A percentile compares a stretch with the other conserved stretches of the same genome.
phyloP scores from a whole-genome alignment of 2,329 filamentous ascomycete genomes.

The Nemania sp. region DNA sequence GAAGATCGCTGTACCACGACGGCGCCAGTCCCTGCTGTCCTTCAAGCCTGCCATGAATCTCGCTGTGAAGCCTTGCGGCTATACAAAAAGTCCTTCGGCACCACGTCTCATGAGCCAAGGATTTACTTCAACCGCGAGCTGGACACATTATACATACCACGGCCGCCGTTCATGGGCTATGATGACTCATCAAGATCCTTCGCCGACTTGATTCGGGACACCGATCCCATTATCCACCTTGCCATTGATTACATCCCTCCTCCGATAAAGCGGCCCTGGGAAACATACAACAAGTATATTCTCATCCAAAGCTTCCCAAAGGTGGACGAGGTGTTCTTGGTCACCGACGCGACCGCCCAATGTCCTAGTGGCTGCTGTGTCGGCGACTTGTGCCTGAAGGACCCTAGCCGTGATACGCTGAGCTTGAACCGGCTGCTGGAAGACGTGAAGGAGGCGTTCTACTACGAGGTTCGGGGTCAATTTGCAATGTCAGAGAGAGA shows the following conservation, averaged over 20 bases:
- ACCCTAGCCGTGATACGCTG: conserved; percentile 32
- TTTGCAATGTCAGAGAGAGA: conserved; percentile 30
- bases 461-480: conserved; percentile 37
- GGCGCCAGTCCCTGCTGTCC: conserved; percentile 46
- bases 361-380: conserved; percentile 20
- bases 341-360: conserved; percentile 34
- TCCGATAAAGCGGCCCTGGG: conserved; percentile 52
- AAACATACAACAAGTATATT: conserved; percentile 55
- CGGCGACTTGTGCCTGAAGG: conserved; percentile 31
- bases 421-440: conserved; percentile 34
- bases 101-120: conserved; percentile 37
- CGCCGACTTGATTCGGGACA: conserved; percentile 42
- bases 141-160: conserved; percentile 47
- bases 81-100: conserved; percentile 46
- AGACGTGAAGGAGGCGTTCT: conserved; percentile 39
- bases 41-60: conserved; percentile 50
- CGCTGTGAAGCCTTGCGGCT: conserved; percentile 47
- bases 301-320: conserved; percentile 46
- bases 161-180: conserved; percentile 47
- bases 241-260: conserved; percentile 53
- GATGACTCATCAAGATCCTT: conserved; percentile 49
- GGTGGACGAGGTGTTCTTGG: conserved; percentile 44
- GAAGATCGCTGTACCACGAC: conserved; percentile 45
- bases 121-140: conserved; percentile 41
- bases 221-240: conserved; percentile 44